phyloP scores from a whole-genome alignment of 805 yeast genomes.

The Barnettozyma wickerhamii region DNA sequence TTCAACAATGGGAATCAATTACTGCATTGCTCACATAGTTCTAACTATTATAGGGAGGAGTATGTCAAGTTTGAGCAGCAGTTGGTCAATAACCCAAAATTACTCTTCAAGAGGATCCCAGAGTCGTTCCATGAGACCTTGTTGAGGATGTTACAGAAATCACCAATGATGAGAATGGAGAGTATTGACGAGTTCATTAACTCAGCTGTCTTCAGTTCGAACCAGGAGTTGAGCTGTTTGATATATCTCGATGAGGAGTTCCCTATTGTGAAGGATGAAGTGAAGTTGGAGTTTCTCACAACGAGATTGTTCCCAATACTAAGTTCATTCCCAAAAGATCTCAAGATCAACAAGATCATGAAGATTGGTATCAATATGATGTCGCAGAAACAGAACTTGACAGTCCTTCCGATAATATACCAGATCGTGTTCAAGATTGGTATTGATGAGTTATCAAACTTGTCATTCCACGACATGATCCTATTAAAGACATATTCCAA shows the following conservation, averaged over 20 bases:
- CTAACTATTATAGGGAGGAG: constrained; percentile 58
- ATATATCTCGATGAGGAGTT: constrained; percentile 13
- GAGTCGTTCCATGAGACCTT: constrained; percentile 42
- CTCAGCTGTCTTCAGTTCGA: constrained; percentile 18
- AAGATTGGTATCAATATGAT: constrained; percentile 60
- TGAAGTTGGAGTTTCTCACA: constrained; percentile 7
- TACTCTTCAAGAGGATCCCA: constrained; percentile 57
- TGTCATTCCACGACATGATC: constrained; percentile 72
- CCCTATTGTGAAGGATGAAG: constrained; percentile 3
- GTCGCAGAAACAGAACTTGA: constrained; percentile 32
- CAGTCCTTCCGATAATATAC: constrained; percentile 42
- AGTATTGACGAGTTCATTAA: constrained; percentile 61
- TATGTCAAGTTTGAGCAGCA: constrained; percentile 44
- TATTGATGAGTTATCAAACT: constrained; percentile 53
- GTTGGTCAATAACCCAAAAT: constrained; percentile 34
- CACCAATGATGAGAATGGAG: constrained; percentile 52
- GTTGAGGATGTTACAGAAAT: constrained; percentile 50
- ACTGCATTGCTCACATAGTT: constrained; percentile 46
- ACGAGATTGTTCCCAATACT: constrained; percentile 8
- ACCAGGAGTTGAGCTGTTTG: constrained; percentile 7
- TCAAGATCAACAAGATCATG: constrained; percentile 55
- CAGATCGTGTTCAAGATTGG: constrained; percentile 62
- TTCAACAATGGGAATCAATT: constrained; percentile 49
- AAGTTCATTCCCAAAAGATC: constrained; percentile 4
- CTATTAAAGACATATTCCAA: constrained; percentile 34